phyloP scores from a whole-genome alignment of 331 rosid species.

The Quercus lobata region DNA sequence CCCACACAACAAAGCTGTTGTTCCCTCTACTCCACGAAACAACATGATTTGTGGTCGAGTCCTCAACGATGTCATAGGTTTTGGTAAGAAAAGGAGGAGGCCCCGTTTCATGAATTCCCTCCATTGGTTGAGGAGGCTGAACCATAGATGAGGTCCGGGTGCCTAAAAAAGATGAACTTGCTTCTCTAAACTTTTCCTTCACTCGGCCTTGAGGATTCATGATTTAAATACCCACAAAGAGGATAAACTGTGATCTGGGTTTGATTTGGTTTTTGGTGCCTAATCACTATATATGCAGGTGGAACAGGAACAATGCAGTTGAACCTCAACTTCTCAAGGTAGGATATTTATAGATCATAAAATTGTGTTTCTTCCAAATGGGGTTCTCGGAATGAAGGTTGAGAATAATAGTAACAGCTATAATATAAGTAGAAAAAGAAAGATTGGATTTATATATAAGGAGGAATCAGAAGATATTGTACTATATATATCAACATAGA shows the following conservation, averaged over 20 bases:
- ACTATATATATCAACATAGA: not conserved
- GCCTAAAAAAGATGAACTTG: conserved; percentile 4
- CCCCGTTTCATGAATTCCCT: conserved; percentile 59
- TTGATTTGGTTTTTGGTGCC: conserved; percentile 3
- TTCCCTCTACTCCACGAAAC: conserved; percentile 76
- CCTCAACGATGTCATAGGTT: conserved; percentile 77
- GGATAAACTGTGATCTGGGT: conserved; percentile 24
- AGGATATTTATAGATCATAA: not conserved
- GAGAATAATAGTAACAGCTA: not conserved
- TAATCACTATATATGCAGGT: not conserved
- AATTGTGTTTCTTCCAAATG: not conserved
- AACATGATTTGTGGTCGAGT: conserved; percentile 54
- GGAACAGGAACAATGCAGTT: not conserved
- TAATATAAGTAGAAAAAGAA: not conserved
- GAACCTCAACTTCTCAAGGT: not conserved
- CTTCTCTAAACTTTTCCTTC: conserved; percentile 46
- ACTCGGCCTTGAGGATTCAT: conserved; percentile 41
- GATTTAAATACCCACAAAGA: not conserved
- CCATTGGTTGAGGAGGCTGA: conserved; percentile 51
- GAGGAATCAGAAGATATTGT: not conserved
- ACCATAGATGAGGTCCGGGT: not conserved
- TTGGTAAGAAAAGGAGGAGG: conserved; percentile 94
- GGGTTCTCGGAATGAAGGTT: not conserved
- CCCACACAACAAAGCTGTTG: conserved; percentile 85
- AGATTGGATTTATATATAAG: not conserved